Base-by-base conservation (phyloP, 2,329 filamentous ascomycete species). In the Nemania diffusa region DNA sequence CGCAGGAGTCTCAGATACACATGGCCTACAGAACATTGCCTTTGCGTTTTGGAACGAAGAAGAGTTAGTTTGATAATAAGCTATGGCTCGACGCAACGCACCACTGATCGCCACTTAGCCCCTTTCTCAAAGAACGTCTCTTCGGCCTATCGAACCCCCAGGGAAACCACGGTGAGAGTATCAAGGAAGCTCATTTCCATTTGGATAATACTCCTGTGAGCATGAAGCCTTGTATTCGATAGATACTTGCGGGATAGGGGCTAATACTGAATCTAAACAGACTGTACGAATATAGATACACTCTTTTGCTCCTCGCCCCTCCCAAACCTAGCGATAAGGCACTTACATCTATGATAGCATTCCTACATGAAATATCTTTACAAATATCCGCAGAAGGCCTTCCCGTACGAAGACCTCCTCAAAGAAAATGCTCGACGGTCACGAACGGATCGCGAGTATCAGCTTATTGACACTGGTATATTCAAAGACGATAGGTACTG, bases 301-400 rank as follows among this genome's bases (percentile, higher is more conserved):
- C 27, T 48, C 27, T 27, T 40, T 40, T 17, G 24, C 15, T 50
- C 11, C 9, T 20, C 26, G 2, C 52, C 15, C 8, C 3, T 5
- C 26, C 26, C 26, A 29, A 26, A 37, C 7, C 29, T 40, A 37
- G 61, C 26, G 55, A 46, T 5, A 11, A 20, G 20, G 37, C 24
- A 81, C 11, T 46, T 61, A 42, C 60, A 24, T 60, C 17, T 48
- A 29, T 71, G 86, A 67, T 78, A 94, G 92, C 94, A 97, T 81
- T 97, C 95, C 29, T 98, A 98, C 84, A 98, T 98, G 95, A 98
- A 98, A 80, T 97, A 90, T 77, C 90, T 98, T 73, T 98, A 98
- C 87, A 98, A 98, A 81, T 97, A 97, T 75, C 96, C 96, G 0
- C 95, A 98, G 81, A 88, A 87, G 74, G 89, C 91, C 70, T 98